A percentile compares a stretch with the other conserved stretches of the same genome.
These are phyloP conservation scores for Exophiala sp. DNA, from an alignment of 2,329 filamentous ascomycete genomes.

Conservation along the genomic window DNA sequence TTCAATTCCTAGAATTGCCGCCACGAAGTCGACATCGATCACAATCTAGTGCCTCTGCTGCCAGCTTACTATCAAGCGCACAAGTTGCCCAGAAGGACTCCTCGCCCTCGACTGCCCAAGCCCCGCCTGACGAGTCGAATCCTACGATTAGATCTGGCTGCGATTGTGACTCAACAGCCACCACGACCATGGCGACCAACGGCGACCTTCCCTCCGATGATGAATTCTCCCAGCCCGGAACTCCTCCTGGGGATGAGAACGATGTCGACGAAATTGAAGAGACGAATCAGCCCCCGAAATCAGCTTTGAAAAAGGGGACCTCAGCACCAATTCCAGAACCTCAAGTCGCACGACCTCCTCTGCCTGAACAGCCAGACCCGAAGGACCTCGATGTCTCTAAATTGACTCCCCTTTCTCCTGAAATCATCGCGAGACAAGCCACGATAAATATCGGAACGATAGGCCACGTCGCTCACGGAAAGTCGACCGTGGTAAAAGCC, in stretches of 20 bases:
- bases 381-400: slow-evolving; percentile 77
- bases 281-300: slow-evolving; percentile 67
- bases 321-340: slow-evolving; percentile 47
- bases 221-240: slow-evolving; percentile 52
- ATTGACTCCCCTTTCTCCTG: slow-evolving; percentile 81
- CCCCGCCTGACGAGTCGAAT: too few relatives aligned
- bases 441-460: slow-evolving; percentile 99
- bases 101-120: too few relatives aligned
- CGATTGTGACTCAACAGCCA: background rate
- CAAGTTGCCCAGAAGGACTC: too few relatives aligned
- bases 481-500: slow-evolving; percentile 97
- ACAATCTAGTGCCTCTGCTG: too few relatives aligned
- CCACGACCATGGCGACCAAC: slow-evolving; percentile 30
- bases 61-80: too few relatives aligned
- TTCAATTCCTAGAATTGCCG: too few relatives aligned
- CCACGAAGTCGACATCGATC: too few relatives aligned
- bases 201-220: slow-evolving; percentile 43
- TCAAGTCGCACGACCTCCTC: slow-evolving; percentile 59
- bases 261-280: slow-evolving; percentile 58
- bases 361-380: slow-evolving; percentile 91
- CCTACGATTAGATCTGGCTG: too few relatives aligned
- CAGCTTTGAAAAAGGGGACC: slow-evolving; percentile 75
- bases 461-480: slow-evolving; percentile 97
- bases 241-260: slow-evolving; percentile 44
- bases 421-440: slow-evolving; percentile 96